These are phyloP conservation scores for Puccinia horiana DNA, from an alignment of 1,284 basidiomycete genomes.

Conservation along the genomic window DNA sequence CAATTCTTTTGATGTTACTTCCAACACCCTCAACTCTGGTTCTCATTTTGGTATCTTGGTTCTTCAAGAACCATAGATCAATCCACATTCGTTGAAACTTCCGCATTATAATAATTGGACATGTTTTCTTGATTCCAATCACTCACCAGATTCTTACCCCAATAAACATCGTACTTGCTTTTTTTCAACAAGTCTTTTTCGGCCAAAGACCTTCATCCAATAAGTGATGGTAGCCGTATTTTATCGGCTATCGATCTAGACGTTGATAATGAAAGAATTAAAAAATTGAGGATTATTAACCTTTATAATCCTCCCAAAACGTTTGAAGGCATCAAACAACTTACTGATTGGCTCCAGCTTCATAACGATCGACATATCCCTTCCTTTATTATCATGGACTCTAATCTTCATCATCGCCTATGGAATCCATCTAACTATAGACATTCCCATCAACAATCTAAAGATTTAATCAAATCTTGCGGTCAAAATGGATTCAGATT, in stretches of 20 bases:
- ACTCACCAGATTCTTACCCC: neutral
- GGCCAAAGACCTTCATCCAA: neutral
- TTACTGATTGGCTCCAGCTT: neutral
- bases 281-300: neutral
- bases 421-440: neutral
- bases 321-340: neutral
- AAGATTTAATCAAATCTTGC: neutral
- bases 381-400: neutral
- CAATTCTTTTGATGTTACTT: too few relatives aligned
- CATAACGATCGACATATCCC: neutral
- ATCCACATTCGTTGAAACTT: neutral
- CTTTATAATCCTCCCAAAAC: neutral
- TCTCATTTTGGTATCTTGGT: neutral
- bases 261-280: too few relatives aligned
- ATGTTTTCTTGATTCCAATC: neutral
- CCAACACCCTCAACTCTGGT: too few relatives aligned
- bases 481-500: neutral
- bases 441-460: neutral
- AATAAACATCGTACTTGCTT: neutral
- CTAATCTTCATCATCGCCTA: neutral
- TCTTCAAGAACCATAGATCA: slow-evolving; percentile 11
- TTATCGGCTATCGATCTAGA: neutral
- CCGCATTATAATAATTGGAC: neutral
- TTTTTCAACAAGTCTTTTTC: neutral
- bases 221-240: neutral